These are phyloP conservation scores for Alternaria tenuissima DNA, from an alignment of 2,329 filamentous ascomycete species.

Conservation along the genomic window DNA sequence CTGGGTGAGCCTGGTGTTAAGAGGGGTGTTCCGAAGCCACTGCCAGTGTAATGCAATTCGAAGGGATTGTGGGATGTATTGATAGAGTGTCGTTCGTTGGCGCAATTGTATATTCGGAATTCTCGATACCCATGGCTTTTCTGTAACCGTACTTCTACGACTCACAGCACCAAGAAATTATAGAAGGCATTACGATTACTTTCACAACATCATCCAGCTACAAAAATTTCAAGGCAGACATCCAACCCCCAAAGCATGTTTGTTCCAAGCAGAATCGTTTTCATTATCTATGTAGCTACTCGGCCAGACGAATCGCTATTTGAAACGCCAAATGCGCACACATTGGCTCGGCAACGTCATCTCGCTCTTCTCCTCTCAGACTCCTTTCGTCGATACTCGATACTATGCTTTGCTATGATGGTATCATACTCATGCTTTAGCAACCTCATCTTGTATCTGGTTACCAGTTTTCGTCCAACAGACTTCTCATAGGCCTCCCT, in stretches of 20 bases:
- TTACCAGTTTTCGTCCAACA: neutral
- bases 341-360: neutral
- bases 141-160: accelerated
- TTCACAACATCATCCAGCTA: no score
- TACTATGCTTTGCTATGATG: neutral
- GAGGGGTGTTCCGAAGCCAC: no score
- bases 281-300: neutral
- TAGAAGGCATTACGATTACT: no score
- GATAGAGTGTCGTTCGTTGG: no score
- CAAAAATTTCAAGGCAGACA: accelerated
- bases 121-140: no score
- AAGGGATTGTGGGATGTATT: no score
- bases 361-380: neutral
- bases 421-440: neutral
- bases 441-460: neutral
- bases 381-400: neutral
- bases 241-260: no score
- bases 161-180: no score
- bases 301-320: neutral
- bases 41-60: no score
- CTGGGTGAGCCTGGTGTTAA: no score
- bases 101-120: no score
- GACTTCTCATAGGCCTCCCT: neutral
- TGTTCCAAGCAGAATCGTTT: neutral
- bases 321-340: no score